Evolutionary conservation across 306 rosid species (phyloP).

Genomic region (Nissolia schottii): DNA sequence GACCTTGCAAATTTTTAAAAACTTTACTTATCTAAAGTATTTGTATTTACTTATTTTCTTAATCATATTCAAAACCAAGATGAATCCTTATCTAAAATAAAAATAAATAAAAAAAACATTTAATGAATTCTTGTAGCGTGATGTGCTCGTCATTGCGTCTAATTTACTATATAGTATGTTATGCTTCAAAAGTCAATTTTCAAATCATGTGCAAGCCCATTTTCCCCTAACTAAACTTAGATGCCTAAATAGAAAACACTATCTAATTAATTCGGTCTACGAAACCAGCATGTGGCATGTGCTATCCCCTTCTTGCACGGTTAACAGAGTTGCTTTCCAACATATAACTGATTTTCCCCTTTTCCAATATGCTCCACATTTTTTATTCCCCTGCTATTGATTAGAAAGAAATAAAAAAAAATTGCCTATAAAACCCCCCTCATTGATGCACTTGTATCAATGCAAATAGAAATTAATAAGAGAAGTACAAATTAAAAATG

Average conservation of each 20-base stretch:
- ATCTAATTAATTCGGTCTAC: slow-evolving; percentile 12
- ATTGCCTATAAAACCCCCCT: slow-evolving; percentile 29
- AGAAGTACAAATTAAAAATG: not conserved
- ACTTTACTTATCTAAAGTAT: too few species aligned
- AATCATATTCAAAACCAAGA: too few species aligned
- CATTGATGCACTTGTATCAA: not conserved
- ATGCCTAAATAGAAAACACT: not conserved
- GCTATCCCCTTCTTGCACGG: slow-evolving; percentile 28
- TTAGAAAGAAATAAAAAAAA: not conserved
- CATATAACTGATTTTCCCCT: not conserved
- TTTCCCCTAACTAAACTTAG: not conserved
- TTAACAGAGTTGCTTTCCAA: not conserved
- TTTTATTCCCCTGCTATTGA: not conserved
- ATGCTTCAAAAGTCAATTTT: not conserved
- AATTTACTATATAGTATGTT: not conserved
- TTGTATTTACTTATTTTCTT: too few species aligned
- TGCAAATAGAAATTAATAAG: not conserved
- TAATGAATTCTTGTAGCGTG: not conserved
- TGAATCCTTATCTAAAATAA: too few species aligned
- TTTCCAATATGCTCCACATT: not conserved
- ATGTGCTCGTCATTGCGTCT: not conserved
- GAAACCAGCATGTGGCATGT: slow-evolving; percentile 34
- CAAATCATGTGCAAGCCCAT: slow-evolving; percentile 24
- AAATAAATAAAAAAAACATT: too few species aligned
- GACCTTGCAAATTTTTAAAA: too few species aligned